A percentile compares a stretch with the other conserved stretches of the same genome.
Evolutionary conservation across 1,284 basidiomycete species (phyloP).

Genomic region (Moesziomyces sp.): DNA sequence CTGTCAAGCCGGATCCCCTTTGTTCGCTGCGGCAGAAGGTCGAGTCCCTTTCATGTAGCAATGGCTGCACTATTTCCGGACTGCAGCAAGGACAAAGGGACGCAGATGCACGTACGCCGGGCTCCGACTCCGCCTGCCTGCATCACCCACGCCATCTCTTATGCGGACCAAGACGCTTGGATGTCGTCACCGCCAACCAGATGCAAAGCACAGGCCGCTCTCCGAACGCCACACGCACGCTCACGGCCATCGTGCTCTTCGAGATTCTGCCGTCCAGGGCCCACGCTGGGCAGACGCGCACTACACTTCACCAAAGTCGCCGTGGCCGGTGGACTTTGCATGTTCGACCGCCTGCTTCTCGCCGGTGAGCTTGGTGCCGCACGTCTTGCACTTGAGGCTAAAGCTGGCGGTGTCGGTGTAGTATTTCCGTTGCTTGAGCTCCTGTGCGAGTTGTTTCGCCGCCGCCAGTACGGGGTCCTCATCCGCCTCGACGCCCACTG

Average conservation of each 20-base stretch:
- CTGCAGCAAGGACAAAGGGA: too few relatives aligned
- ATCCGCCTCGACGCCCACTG: conserved; percentile 7
- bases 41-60: not conserved
- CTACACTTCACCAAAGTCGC: conserved; percentile 48
- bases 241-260: not conserved
- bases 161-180: too few relatives aligned
- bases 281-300: not conserved
- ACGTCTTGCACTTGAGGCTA: conserved; percentile 44
- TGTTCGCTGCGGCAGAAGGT: not conserved
- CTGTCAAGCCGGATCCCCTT: conserved; percentile 2
- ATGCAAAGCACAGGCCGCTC: not conserved
- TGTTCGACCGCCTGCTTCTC: conserved; percentile 54
- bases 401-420: conserved; percentile 56
- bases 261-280: too few relatives aligned
- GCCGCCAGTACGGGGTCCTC: conserved; percentile 33
- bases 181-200: not conserved
- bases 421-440: conserved; percentile 44
- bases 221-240: not conserved
- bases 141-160: too few relatives aligned
- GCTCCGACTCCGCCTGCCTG: too few relatives aligned
- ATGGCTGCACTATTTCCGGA: not conserved
- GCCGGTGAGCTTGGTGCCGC: conserved; percentile 38
- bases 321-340: conserved; percentile 53
- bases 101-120: too few relatives aligned
- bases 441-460: conserved; percentile 24